Conservation (phyloP, 1,284 basidiomycete genomes). For the Cryptococcus floricola region DNA sequence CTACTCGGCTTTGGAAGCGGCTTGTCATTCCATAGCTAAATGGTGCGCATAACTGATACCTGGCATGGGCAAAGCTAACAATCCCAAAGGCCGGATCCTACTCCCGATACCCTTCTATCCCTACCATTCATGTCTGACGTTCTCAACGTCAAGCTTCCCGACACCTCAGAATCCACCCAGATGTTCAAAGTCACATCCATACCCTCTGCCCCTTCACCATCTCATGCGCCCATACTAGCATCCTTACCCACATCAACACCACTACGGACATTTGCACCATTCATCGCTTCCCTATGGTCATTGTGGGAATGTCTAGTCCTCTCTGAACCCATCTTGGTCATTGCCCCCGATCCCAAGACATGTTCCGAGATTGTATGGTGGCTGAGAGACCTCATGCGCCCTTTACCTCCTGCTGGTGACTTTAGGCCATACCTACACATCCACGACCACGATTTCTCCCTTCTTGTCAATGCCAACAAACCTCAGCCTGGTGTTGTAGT, state of each 20-base stretch:
- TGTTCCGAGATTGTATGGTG: conserved; percentile 81
- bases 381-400: conserved; percentile 81
- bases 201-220: conserved; percentile 8
- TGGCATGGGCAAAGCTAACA: neutral
- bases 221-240: conserved; percentile 52
- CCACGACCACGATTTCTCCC: conserved; percentile 78
- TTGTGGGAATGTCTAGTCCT: conserved; percentile 89
- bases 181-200: conserved; percentile 21
- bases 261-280: conserved; percentile 68
- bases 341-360: conserved; percentile 71
- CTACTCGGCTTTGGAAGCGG: conserved; percentile 73
- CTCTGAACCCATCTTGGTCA: conserved; percentile 83
- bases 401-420: conserved; percentile 79
- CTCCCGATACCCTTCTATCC: conserved; percentile 62
- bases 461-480: conserved; percentile 73
- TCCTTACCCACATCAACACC: conserved; percentile 68
- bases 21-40: conserved; percentile 75
- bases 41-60: conserved; percentile 60
- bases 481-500: conserved; percentile 79
- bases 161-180: conserved; percentile 67
- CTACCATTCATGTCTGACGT: conserved; percentile 76
- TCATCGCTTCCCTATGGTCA: conserved; percentile 78
- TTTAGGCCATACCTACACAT: conserved; percentile 93
- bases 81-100: conserved; percentile 60
- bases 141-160: conserved; percentile 67